These are phyloP conservation scores for Lablab purpureus DNA, from an alignment of 306 rosid species.

Conservation along the genomic window DNA sequence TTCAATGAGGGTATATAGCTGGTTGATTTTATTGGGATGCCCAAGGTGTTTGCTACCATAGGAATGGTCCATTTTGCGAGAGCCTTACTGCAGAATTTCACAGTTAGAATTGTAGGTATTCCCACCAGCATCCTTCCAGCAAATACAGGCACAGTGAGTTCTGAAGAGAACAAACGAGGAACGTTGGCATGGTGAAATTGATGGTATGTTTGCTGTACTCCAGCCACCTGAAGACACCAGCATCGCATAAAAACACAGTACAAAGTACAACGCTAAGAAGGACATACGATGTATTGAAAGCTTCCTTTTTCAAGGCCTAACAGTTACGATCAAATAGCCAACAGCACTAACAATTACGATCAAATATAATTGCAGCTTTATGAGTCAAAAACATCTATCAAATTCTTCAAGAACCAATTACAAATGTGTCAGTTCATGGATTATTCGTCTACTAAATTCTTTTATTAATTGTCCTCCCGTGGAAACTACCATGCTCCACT, in stretches of 20 bases:
- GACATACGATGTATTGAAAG: background rate
- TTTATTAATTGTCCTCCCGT: background rate
- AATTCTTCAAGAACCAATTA: background rate
- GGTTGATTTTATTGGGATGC: constrained; percentile 84
- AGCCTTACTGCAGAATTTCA: constrained; percentile 93
- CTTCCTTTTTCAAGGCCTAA: background rate
- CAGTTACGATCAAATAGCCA: no score
- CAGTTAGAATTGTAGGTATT: constrained; percentile 81
- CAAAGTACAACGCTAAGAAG: background rate
- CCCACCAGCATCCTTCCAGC: constrained; percentile 82
- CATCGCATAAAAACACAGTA: background rate
- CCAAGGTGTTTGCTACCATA: constrained; percentile 72
- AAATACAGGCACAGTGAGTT: constrained; percentile 60
- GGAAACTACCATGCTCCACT: background rate
- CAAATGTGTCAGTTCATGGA: background rate
- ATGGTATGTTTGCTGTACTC: constrained; percentile 91
- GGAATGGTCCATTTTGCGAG: constrained; percentile 94
- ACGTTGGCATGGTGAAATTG: constrained; percentile 88
- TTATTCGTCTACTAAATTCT: background rate
- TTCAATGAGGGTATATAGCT: constrained; percentile 71
- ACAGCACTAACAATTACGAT: background rate
- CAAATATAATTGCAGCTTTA: background rate
- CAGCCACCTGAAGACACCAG: constrained; percentile 67
- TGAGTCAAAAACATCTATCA: background rate
- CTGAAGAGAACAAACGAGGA: constrained; percentile 70